Evolutionary conservation across 2,329 filamentous ascomycete species (phyloP).

Genomic region (Neophaeococcomyces mojaviensis): DNA sequence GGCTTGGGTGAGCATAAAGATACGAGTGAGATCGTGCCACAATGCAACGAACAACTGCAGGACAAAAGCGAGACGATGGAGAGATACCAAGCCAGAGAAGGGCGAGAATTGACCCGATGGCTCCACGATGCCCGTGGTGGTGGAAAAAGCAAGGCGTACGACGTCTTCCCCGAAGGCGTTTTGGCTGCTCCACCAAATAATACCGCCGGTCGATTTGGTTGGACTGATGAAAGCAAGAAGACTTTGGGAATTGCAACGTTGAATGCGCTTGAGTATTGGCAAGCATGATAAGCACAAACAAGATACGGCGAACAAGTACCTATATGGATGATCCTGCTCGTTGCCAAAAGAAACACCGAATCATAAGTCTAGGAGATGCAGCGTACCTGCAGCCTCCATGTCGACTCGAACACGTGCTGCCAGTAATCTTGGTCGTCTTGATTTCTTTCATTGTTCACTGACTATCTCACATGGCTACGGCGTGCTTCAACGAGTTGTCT

Average conservation of each 20-base stretch:
- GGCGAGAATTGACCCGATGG: background rate
- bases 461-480: too few relatives aligned
- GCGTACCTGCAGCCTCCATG: too few relatives aligned
- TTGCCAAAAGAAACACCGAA: background rate
- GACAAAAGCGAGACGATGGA: too few relatives aligned
- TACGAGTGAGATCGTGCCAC: too few relatives aligned
- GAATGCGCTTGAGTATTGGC: background rate
- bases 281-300: conserved; percentile 1
- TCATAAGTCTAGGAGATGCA: too few relatives aligned
- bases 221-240: background rate
- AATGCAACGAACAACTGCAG: too few relatives aligned
- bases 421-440: too few relatives aligned
- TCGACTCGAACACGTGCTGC: too few relatives aligned
- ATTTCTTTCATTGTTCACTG: too few relatives aligned
- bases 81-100: too few relatives aligned
- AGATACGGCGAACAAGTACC: background rate
- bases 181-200: background rate
- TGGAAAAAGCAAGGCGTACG: background rate
- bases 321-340: too few relatives aligned
- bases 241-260: conserved; percentile 1
- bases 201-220: background rate
- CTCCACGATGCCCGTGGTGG: background rate
- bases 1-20: background rate
- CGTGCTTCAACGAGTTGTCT: too few relatives aligned
- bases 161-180: background rate